A percentile compares a stretch with the other conserved stretches of the same genome.
Evolutionary conservation across 2,329 filamentous ascomycete genomes (phyloP).

Genomic region (Cadophora sp.): DNA sequence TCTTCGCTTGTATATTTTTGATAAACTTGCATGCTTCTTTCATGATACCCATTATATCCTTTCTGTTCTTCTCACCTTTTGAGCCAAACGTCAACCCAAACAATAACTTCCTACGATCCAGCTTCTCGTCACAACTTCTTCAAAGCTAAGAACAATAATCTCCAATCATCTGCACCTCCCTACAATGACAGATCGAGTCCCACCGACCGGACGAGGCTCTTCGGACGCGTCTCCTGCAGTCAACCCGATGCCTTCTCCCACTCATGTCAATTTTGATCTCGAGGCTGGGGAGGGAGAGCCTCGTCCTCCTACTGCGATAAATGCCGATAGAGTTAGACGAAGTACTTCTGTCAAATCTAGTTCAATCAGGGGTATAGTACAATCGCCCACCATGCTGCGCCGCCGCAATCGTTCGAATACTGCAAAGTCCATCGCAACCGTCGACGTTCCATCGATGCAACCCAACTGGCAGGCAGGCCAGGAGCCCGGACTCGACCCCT

Average conservation of each 20-base stretch:
- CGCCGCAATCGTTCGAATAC: conserved; percentile 38
- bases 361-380: conserved; percentile 17
- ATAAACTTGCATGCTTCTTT: conserved; percentile 3
- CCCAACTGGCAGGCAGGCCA: conserved; percentile 62
- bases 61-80: background rate
- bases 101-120: background rate
- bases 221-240: conserved; percentile 12
- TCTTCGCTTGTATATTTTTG: background rate
- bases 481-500: conserved; percentile 76
- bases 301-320: conserved; percentile 1
- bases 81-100: background rate
- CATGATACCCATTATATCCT: conserved; percentile 14
- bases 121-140: background rate
- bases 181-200: conserved; percentile 6
- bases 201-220: conserved; percentile 22
- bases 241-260: conserved; percentile 15
- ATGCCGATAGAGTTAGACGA: background rate
- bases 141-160: background rate
- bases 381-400: conserved; percentile 33
- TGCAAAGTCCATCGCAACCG: conserved; percentile 33
- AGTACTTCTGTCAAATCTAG: conserved; percentile 29
- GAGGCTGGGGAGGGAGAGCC: conserved; percentile 29
- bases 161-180: background rate
- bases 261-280: conserved; percentile 33
- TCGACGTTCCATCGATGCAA: conserved; percentile 33